Evolutionary conservation across 495 filamentous ascomycete genomes (phyloP).

Genomic region (Cercophora scortea): DNA sequence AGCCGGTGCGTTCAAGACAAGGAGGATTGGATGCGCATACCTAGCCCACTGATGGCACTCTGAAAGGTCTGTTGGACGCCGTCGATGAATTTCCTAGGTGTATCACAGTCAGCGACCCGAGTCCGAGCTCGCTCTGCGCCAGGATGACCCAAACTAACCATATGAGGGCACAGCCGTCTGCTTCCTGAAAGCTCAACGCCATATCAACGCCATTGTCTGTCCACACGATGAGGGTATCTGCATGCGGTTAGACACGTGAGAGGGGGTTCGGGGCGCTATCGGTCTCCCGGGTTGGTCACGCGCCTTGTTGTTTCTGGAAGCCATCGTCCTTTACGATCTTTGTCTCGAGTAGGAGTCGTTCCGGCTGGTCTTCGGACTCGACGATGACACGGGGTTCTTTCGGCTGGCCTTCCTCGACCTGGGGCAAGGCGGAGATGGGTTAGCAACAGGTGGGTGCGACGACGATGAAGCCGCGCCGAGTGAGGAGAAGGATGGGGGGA

Average conservation of each 20-base stretch:
- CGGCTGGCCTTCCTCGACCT: slow-evolving; percentile 37
- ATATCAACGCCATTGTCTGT: slow-evolving; percentile 91
- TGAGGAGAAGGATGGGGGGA: neutral
- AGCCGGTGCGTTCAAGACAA: neutral
- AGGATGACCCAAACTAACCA: slow-evolving; percentile 49
- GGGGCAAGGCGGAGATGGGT: neutral
- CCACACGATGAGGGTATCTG: slow-evolving; percentile 97
- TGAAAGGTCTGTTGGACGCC: slow-evolving; percentile 60
- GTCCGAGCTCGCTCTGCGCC: neutral
- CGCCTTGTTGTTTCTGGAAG: slow-evolving; percentile 98
- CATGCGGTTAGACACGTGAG: slow-evolving; percentile 20
- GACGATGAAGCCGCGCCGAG: neutral
- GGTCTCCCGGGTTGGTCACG: slow-evolving; percentile 9
- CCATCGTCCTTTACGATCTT: slow-evolving; percentile 90
- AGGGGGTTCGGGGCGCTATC: neutral
- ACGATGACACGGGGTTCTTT: slow-evolving; percentile 83
- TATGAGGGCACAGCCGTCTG: slow-evolving; percentile 86
- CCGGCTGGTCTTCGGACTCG: slow-evolving; percentile 84
- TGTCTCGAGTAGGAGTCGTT: slow-evolving; percentile 77
- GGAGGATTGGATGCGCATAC: slow-evolving; percentile 18
- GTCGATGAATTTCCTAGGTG: slow-evolving; percentile 79
- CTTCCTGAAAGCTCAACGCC: slow-evolving; percentile 97
- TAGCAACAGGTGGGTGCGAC: slow-evolving; percentile 7
- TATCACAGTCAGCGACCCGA: slow-evolving; percentile 8
- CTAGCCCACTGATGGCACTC: slow-evolving; percentile 38